Percentiles rank a stretch among this genome's conserved stretches.
Evolutionary conservation across 75 land plant species (phyloP).

Genomic region (Adiantum capillusveneris): DNA sequence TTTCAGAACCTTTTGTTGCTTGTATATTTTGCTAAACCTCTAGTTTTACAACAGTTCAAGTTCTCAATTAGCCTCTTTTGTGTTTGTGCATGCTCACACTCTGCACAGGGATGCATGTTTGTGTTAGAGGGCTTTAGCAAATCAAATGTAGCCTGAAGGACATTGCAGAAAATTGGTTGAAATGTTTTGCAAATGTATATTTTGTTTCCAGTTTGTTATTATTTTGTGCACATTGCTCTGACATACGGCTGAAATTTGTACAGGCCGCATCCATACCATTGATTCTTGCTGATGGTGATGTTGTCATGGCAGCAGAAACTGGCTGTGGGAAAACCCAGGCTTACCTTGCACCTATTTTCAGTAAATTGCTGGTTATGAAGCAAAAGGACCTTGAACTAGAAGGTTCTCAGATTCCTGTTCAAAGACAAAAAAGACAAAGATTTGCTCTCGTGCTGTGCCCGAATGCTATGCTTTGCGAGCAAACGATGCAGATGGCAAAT

Average conservation of each 20-base stretch:
- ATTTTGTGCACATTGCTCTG: not conserved
- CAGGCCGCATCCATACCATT: constrained; percentile 76
- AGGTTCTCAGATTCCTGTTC: constrained; percentile 2
- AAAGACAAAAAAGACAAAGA: not conserved
- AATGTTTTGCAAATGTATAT: too few species aligned
- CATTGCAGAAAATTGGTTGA: too few species aligned
- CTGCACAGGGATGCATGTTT: too few species aligned
- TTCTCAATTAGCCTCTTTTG: too few species aligned
- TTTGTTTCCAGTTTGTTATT: too few species aligned
- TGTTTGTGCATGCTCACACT: too few species aligned
- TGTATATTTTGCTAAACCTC: too few species aligned
- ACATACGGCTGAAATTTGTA: constrained; percentile 3
- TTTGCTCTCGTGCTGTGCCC: constrained; percentile 80
- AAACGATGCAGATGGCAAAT: constrained; percentile 84
- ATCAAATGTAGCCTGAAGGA: too few species aligned
- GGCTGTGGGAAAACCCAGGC: constrained; percentile 98
- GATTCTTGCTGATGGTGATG: constrained; percentile 73
- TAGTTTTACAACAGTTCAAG: too few species aligned
- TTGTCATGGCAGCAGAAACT: constrained; percentile 93
- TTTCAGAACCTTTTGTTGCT: too few species aligned
- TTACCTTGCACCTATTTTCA: constrained; percentile 69
- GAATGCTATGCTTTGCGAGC: constrained; percentile 87
- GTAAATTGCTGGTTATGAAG: constrained; percentile 28
- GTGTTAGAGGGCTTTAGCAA: too few species aligned
- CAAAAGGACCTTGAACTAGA: constrained; percentile 4